Evolutionary conservation across 768 basidiomycete species (phyloP).

Genomic region (Mycena leptocephala): DNA sequence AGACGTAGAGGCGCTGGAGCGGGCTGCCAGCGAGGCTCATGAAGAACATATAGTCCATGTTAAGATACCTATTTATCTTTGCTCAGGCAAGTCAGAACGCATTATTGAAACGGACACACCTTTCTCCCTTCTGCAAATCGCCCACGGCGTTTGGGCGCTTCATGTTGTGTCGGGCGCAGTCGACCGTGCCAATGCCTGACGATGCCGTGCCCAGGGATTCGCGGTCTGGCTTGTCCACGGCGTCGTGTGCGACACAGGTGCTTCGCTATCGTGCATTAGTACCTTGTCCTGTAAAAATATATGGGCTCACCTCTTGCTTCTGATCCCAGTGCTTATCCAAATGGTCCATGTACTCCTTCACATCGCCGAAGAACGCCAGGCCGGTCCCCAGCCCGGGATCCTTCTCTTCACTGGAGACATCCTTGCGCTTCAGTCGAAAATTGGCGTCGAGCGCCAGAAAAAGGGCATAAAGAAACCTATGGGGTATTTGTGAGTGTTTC

Average conservation of each 20-base stretch:
- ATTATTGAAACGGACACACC: not conserved
- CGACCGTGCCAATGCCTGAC: not conserved
- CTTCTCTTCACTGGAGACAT: not conserved
- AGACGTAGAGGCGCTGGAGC: not conserved
- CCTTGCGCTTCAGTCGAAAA: not conserved
- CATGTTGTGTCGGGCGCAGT: not conserved
- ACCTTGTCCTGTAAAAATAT: not conserved
- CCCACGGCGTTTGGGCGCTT: not conserved
- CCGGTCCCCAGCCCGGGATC: not conserved
- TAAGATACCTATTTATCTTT: not conserved
- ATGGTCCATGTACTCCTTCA: not conserved
- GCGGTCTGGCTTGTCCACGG: not conserved
- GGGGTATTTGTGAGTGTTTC: not conserved
- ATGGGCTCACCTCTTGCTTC: not conserved
- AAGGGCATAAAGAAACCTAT: not conserved
- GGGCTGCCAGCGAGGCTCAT: not conserved
- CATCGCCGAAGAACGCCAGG: not conserved
- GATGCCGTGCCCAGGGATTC: not conserved
- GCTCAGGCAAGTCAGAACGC: too few relatives aligned
- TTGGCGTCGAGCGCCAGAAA: not conserved
- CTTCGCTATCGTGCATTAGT: not conserved
- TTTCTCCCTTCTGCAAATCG: not conserved
- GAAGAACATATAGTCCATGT: not conserved
- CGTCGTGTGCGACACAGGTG: not conserved
- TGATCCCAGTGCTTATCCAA: not conserved